Evolutionary conservation across 768 basidiomycete species (phyloP).

Genomic region (Tulasnella sp.): DNA sequence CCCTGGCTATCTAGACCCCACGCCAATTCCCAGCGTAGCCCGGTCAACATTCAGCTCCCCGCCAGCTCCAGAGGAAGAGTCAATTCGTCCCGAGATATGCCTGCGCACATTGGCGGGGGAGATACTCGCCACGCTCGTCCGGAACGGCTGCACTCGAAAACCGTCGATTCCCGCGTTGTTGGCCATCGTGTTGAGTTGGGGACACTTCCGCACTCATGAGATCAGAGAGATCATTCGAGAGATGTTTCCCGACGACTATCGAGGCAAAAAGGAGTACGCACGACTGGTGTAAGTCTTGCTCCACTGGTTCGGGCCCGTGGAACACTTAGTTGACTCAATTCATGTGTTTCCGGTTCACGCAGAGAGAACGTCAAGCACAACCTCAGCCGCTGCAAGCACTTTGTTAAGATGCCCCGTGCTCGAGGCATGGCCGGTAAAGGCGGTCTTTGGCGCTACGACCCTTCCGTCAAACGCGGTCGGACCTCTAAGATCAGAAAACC

Average conservation of each 20-base stretch:
- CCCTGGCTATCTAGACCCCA: not conserved
- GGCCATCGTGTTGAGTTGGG: not conserved
- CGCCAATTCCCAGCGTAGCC: not conserved
- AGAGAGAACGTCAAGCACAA: not conserved
- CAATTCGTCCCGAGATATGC: not conserved
- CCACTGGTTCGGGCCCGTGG: not conserved
- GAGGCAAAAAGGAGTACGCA: not conserved
- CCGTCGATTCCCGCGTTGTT: not conserved
- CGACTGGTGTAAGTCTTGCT: not conserved
- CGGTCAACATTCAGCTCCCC: not conserved
- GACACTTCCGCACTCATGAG: not conserved
- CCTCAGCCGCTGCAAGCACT: not conserved
- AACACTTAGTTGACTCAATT: not conserved
- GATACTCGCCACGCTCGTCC: not conserved
- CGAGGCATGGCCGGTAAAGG: not conserved
- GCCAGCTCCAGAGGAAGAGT: not conserved
- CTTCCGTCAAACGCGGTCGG: not conserved
- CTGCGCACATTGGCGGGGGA: not conserved
- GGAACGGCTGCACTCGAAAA: not conserved
- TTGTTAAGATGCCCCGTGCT: not conserved
- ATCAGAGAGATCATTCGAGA: not conserved
- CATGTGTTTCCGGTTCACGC: not conserved
- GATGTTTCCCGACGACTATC: not conserved
- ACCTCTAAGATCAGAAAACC: not conserved
- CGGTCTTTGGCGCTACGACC: not conserved